Conservation (phyloP, 257 asterid species). For the Nicotiana tomentosiformis region DNA sequence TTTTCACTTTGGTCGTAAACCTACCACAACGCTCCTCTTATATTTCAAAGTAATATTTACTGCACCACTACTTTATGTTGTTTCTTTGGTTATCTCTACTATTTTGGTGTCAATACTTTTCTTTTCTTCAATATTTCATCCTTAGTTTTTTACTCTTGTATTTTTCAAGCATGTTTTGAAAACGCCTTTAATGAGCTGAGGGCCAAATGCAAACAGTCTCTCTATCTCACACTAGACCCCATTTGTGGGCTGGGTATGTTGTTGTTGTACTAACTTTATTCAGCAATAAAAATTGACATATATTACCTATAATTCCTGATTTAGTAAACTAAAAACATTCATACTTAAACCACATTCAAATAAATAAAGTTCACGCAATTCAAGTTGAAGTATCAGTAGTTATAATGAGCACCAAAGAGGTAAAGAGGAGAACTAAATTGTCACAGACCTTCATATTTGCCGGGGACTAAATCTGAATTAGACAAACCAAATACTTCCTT, state of each 20-base stretch:
- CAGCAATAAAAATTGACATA: neutral
- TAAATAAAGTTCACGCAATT: neutral
- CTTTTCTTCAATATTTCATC: too few species aligned
- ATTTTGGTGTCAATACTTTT: too few species aligned
- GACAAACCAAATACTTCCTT: slow-evolving; percentile 72
- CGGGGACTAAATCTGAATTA: slow-evolving; percentile 90
- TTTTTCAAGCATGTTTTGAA: too few species aligned
- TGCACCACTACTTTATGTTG: too few species aligned
- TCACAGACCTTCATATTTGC: slow-evolving; percentile 84
- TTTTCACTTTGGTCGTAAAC: too few species aligned
- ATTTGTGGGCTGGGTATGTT: too few species aligned
- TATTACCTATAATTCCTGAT: neutral
- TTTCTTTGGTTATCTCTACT: too few species aligned
- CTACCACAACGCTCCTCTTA: neutral
- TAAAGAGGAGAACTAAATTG: neutral
- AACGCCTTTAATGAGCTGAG: too few species aligned
- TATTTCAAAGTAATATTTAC: too few species aligned
- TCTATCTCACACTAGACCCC: too few species aligned
- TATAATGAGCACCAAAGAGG: neutral
- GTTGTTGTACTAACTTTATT: neutral
- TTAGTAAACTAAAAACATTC: neutral
- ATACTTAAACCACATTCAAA: neutral
- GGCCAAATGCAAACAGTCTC: too few species aligned
- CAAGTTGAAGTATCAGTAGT: neutral
- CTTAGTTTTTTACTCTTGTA: too few species aligned